Percentiles rank a stretch among this genome's conserved stretches.
These are phyloP conservation scores for Detonula confervacea DNA, from an alignment of 352 stramenopile species.

Conservation along the genomic window DNA sequence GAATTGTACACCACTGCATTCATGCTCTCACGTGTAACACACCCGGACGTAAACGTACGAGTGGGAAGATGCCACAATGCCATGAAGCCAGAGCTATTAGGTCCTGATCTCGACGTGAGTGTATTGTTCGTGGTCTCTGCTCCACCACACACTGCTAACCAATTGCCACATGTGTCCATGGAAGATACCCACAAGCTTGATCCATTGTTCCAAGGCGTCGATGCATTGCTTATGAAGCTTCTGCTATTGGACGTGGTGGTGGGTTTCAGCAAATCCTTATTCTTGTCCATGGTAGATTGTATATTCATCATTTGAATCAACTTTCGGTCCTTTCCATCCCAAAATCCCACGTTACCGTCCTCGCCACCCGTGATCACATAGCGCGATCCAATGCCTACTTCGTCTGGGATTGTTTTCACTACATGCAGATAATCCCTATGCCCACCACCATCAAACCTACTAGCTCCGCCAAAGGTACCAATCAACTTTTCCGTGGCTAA, in stretches of 20 bases:
- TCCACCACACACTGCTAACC: slow-evolving; percentile 47
- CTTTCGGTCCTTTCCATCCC: slow-evolving; percentile 56
- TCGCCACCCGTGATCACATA: slow-evolving; percentile 59
- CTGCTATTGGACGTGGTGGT: slow-evolving; percentile 30
- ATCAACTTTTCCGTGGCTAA: slow-evolving; percentile 50
- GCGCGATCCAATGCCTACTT: slow-evolving; percentile 5
- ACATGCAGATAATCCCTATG: slow-evolving; percentile 61
- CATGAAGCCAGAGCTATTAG: slow-evolving; percentile 51
- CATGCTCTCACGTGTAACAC: slow-evolving; percentile 45
- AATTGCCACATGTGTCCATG: slow-evolving; percentile 48
- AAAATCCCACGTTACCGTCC: slow-evolving; percentile 63
- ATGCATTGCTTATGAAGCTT: slow-evolving; percentile 37
- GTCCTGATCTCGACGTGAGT: slow-evolving; percentile 30
- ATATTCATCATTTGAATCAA: slow-evolving; percentile 61
- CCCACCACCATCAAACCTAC: slow-evolving; percentile 17
- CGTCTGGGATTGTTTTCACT: slow-evolving; percentile 38
- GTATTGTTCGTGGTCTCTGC: slow-evolving; percentile 41
- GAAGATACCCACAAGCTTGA: slow-evolving; percentile 51
- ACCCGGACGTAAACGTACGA: slow-evolving; percentile 58
- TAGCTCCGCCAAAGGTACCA: slow-evolving; percentile 45
- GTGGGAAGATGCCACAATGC: slow-evolving; percentile 56
- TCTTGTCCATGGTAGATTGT: slow-evolving; percentile 51
- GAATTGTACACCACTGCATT: slow-evolving; percentile 47
- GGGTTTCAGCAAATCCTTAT: slow-evolving; percentile 44
- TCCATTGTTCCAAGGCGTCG: slow-evolving; percentile 47